Conservation (phyloP, 352 stramenopile genomes). For the Halophytophthora batemanensis region DNA sequence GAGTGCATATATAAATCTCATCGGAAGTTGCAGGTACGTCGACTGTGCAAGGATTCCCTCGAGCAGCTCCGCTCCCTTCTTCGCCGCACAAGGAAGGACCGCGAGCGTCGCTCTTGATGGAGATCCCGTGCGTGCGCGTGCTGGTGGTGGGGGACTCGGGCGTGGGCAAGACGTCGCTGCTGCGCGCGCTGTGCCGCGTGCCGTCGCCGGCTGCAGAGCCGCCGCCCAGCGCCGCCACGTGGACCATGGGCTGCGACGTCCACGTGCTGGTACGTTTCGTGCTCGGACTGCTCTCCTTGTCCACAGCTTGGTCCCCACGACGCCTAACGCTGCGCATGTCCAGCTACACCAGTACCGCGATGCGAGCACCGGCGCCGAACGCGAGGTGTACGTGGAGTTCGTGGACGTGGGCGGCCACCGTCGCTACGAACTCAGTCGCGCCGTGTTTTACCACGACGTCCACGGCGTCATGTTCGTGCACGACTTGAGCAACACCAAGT, state of each 20-base stretch:
- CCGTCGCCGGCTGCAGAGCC: conserved; percentile 4
- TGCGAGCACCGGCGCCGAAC: conserved; percentile 23
- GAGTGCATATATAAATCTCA: too few relatives aligned
- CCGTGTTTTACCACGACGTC: conserved; percentile 80
- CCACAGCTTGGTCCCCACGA: not conserved
- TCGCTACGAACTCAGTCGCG: conserved; percentile 77
- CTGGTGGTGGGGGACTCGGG: conserved; percentile 84
- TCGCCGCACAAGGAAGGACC: too few relatives aligned
- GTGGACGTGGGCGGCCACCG: conserved; percentile 80
- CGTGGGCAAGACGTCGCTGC: conserved; percentile 78
- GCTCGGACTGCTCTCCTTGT: conserved; percentile 1
- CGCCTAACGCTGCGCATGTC: not conserved
- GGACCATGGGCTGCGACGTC: conserved; percentile 82
- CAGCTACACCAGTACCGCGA: conserved; percentile 37
- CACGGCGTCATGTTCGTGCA: conserved; percentile 83
- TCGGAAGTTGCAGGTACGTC: too few relatives aligned
- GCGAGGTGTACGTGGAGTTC: conserved; percentile 78
- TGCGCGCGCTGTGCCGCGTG: conserved; percentile 59
- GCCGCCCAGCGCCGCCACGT: conserved; percentile 31
- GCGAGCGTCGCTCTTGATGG: conserved; percentile 33
- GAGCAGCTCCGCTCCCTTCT: too few relatives aligned
- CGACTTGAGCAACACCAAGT: conserved; percentile 74
- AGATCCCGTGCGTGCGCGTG: conserved; percentile 70
- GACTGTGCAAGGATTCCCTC: not conserved
- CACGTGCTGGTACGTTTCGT: conserved; percentile 69